These are phyloP conservation scores for Scenedesmus sp. DNA, from an alignment of 163 green algal species.

Conservation along the genomic window DNA sequence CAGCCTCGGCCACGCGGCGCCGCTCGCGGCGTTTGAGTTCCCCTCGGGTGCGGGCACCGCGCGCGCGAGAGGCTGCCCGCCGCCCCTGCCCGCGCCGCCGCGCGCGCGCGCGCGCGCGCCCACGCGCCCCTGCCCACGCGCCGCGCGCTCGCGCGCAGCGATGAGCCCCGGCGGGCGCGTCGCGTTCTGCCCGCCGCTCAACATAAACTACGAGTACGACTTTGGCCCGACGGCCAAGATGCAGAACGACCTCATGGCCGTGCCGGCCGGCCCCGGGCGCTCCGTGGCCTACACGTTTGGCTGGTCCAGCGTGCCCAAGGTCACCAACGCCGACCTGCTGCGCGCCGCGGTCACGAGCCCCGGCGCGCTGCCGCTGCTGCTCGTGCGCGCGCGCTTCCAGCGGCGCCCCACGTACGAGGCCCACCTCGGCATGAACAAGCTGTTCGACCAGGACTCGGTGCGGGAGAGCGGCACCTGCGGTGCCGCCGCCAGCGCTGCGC, in stretches of 20 bases:
- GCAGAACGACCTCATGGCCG: constrained; percentile 16
- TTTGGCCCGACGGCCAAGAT: neutral
- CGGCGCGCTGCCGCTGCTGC: constrained; percentile 1
- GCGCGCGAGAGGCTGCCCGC: no score
- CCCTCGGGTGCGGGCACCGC: constrained; percentile 16
- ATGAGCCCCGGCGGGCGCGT: constrained; percentile 13
- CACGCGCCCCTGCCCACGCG: no score
- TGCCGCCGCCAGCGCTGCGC: neutral
- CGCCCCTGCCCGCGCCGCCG: no score
- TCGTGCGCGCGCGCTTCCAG: constrained; percentile 7
- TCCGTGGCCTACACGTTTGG: constrained; percentile 5
- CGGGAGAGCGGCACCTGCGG: constrained; percentile 1
- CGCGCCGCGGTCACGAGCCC: constrained; percentile 9
- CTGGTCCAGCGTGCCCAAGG: neutral
- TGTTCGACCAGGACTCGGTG: constrained; percentile 33
- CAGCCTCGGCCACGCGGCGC: neutral
- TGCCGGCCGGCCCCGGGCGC: constrained; percentile 31
- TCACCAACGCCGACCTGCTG: neutral
- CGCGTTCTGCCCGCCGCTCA: constrained; percentile 9
- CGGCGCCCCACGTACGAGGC: neutral
- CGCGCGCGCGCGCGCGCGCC: no score
- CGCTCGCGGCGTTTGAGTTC: constrained; percentile 15
- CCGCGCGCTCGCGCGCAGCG: no score
- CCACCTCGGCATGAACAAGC: constrained; percentile 29
- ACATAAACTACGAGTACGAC: constrained; percentile 24